Evolutionary conservation across 768 basidiomycete genomes (phyloP).

Genomic region (Tylopilus plumbeoviolaceoides): DNA sequence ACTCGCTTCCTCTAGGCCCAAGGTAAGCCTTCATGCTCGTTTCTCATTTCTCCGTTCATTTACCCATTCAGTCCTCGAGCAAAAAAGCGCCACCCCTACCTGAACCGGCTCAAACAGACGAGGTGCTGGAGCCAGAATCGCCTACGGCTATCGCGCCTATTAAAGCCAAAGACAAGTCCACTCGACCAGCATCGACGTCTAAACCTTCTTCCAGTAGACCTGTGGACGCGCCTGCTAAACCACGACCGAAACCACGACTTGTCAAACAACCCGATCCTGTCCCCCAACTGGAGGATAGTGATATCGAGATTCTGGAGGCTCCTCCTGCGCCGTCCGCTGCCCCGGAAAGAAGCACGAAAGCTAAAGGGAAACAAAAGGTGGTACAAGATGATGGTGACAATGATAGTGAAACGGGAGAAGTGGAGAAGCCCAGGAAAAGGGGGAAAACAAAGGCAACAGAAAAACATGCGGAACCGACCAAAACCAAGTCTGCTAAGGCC

Average conservation of each 20-base stretch:
- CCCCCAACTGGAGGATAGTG: constrained; percentile 25
- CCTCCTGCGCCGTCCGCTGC: constrained; percentile 13
- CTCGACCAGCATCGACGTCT: constrained; percentile 9
- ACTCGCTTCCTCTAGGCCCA: constrained; percentile 33
- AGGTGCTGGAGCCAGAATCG: constrained; percentile 21
- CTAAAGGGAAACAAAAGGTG: constrained; percentile 40
- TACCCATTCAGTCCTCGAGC: constrained; percentile 6
- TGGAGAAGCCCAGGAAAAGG: constrained; percentile 28
- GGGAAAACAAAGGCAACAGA: constrained; percentile 16
- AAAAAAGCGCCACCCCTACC: constrained; percentile 10
- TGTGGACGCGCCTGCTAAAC: constrained; percentile 17
- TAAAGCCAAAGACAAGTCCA: constrained; percentile 17
- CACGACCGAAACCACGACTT: constrained; percentile 21
- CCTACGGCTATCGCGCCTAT: constrained; percentile 9
- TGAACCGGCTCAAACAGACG: constrained; percentile 15
- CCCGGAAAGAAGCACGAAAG: constrained; percentile 24
- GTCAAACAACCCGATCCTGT: constrained; percentile 16
- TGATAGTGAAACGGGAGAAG: constrained; percentile 20
- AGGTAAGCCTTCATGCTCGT: constrained; percentile 7
- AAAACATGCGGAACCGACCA: constrained; percentile 23
- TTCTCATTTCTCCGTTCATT: constrained; percentile 2
- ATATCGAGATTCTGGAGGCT: constrained; percentile 27
- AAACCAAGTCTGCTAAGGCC: constrained; percentile 21
- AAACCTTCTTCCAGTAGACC: constrained; percentile 19
- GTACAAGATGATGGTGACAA: constrained; percentile 14